Base-by-base conservation (phyloP, 129 eudicot species). In the Ambrosia trifida region DNA sequence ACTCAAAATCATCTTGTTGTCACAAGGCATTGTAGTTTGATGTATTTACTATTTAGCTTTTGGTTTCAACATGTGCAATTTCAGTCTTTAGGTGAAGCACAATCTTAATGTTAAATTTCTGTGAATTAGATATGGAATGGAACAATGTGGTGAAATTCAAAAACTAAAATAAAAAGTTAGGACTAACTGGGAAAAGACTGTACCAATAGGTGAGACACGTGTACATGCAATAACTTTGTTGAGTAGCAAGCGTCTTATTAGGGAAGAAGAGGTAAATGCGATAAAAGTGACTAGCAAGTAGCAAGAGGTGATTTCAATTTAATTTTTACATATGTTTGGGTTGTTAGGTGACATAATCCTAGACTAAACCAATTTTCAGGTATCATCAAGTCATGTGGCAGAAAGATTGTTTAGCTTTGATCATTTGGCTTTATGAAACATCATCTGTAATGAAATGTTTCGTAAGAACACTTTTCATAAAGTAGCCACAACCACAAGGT, bases 171-270 rank as follows among this genome's bases (percentile, higher is more conserved):
- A 53, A 3, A 53, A 18, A 18, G 18, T 4, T 18, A 53, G 11
- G 12, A 53, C 60, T 53, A 53, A 19, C 60, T 18, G 60, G 32
- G 12, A 18, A 17, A 50, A 19, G 59, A 31, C n/a, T 67, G 36
- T 31, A 31, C 45, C 9, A 18, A 53, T 11, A 68, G 73, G 49
- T 68, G 61, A 49, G 73, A 66, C 41, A 6, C 56, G 52, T 68
- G 73, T 49, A 30, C 32, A 47, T 10, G 72, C 57, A 45, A 13
- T 43, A 32, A 53, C 45, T 68, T 31, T 17, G 60, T 31, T 46
- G 44, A 47, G 58, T 52, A 68, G 32, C 47, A 62, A 36, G 60
- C 60, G 18, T 53, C 60, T 52, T 52, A 52, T 52, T 3, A 52
- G 31, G 59, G 11, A 52, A 52, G 28, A 52, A 52, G 59, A 52